These are phyloP conservation scores for Psophocarpus tetragonolobus DNA, from an alignment of 306 rosid species.

Conservation along the genomic window DNA sequence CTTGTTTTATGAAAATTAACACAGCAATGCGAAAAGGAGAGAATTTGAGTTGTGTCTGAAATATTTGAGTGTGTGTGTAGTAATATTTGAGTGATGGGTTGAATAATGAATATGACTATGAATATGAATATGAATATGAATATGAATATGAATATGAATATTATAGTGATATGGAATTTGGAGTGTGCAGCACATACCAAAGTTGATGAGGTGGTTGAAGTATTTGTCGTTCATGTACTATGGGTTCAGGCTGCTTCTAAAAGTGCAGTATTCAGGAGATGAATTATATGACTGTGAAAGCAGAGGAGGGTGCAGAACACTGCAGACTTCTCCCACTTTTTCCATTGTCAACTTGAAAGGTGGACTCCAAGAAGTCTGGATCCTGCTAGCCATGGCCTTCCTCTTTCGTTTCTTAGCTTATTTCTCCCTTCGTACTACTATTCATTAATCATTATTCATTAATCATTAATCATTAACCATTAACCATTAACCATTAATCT, in stretches of 20 bases:
- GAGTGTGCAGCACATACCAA: slow-evolving; percentile 84
- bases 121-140: too few relatives aligned
- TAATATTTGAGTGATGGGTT: too few relatives aligned
- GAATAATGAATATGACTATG: too few relatives aligned
- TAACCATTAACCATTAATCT: too few relatives aligned
- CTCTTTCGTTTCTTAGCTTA: slow-evolving; percentile 71
- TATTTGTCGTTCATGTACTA: slow-evolving; percentile 85
- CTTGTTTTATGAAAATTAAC: too few relatives aligned
- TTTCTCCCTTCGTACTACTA: slow-evolving; percentile 70
- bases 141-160: too few relatives aligned
- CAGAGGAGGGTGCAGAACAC: slow-evolving; percentile 63
- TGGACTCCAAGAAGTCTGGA: slow-evolving; percentile 75
- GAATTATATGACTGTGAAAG: slow-evolving; percentile 75
- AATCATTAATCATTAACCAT: too few relatives aligned
- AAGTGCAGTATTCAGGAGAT: slow-evolving; percentile 90
- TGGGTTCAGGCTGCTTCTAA: slow-evolving; percentile 81
- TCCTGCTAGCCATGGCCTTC: slow-evolving; percentile 74
- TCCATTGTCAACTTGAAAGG: slow-evolving; percentile 71
- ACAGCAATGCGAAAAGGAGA: too few relatives aligned
- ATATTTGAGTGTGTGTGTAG: too few relatives aligned
- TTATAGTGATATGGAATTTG: too few relatives aligned
- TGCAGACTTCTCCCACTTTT: slow-evolving; percentile 83
- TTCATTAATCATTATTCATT: too few relatives aligned
- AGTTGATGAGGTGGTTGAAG: slow-evolving; percentile 87
- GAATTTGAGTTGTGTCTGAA: too few relatives aligned